These are phyloP conservation scores for Clarireedia sp. DNA, from an alignment of 2,329 filamentous ascomycete species.

Conservation along the genomic window DNA sequence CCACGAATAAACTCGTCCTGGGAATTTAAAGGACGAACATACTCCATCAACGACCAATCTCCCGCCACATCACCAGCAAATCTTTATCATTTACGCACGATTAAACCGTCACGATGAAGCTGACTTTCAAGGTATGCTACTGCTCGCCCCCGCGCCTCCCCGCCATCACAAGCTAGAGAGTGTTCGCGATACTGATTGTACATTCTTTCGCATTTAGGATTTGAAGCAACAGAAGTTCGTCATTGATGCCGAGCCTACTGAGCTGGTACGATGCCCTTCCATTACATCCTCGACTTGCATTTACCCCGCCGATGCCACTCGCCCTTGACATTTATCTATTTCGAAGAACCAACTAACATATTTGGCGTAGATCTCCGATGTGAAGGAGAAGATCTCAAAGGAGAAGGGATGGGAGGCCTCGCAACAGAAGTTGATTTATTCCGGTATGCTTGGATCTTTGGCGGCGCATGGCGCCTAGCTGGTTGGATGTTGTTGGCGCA, in stretches of 20 bases:
- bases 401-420: constrained; percentile 94
- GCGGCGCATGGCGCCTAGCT: background rate
- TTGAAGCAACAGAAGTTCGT: constrained; percentile 98
- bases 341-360: constrained; percentile 11
- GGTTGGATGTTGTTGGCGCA: constrained; percentile 1
- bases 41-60: too few species aligned
- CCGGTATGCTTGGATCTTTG: constrained; percentile 51
- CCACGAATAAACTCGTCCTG: background rate
- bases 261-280: constrained; percentile 60
- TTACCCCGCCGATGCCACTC: background rate
- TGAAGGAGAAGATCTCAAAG: constrained; percentile 86
- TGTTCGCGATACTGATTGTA: constrained; percentile 17
- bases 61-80: background rate
- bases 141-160: constrained; percentile 19
- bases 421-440: constrained; percentile 95
- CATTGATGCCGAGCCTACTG: constrained; percentile 87
- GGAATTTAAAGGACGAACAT: background rate
- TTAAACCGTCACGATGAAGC: constrained; percentile 50
- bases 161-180: constrained; percentile 14
- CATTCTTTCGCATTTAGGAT: constrained; percentile 52
- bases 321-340: background rate
- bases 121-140: constrained; percentile 58
- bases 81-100: constrained; percentile 4
- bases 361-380: constrained; percentile 61
- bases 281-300: background rate